Evolutionary conservation across 106 monocot genomes (phyloP).

Genomic region (Platanthera zijinensis): DNA sequence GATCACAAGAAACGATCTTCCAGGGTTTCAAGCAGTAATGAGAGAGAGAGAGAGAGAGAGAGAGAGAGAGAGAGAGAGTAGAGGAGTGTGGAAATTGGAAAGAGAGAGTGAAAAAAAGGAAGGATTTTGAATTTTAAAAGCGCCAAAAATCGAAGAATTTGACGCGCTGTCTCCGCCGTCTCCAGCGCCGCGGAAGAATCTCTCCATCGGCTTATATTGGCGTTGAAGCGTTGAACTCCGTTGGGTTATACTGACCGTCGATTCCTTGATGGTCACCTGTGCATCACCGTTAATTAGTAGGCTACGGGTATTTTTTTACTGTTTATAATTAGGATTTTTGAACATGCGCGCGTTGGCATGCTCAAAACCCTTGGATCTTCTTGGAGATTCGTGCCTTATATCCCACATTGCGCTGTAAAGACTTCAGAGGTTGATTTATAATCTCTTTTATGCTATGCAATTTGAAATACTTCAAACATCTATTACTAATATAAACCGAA

Average conservation of each 20-base stretch:
- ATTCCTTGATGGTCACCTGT: not conserved
- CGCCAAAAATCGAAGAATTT: constrained; percentile 46
- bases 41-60: not conserved
- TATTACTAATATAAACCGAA: no score
- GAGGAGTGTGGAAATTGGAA: not conserved
- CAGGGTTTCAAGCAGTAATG: not conserved
- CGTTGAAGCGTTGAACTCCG: no score
- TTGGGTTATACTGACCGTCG: not conserved
- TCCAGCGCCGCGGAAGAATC: not conserved
- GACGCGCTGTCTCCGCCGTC: constrained; percentile 3
- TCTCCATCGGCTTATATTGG: not conserved
- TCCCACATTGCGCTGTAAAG: no score
- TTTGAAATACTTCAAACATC: no score
- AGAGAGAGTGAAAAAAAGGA: not conserved
- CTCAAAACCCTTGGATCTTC: no score
- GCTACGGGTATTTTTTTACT: not conserved
- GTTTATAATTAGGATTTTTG: not conserved
- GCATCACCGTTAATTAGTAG: not conserved
- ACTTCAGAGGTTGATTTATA: no score
- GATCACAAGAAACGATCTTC: not conserved
- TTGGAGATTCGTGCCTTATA: no score
- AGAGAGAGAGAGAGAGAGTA: not conserved
- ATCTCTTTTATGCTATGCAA: no score
- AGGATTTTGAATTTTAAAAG: constrained; percentile 29
- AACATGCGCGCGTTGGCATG: no score